Base-by-base conservation (phyloP, 768 basidiomycete species). In the Cystobasidium onofrii region DNA sequence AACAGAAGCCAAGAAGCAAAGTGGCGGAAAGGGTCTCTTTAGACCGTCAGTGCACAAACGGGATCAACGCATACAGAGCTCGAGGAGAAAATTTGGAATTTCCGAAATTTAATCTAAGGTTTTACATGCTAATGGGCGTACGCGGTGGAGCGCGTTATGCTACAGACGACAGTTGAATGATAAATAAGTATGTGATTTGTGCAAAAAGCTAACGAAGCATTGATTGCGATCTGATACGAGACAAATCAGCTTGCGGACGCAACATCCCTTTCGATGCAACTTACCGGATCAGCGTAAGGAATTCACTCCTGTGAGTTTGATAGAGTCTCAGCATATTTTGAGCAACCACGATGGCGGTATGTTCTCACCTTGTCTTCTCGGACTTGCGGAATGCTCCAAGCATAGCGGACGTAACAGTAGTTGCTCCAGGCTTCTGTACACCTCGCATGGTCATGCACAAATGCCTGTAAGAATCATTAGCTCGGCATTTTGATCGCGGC, bases 401-500 rank as follows among this genome's bases (percentile, higher is more conserved):
- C 96, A 99, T 99, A 78, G 93, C 95, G 4, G 91, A 93, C 6
- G 96, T 99, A 55, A 93, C 89, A 0, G 96, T 99, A 27, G 90
- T 87, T 7, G 95, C 86, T 29, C 96, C 96, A 1, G 95, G 95
- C 82, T 99, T 99, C 83, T 99, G 96, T 10, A 99, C 96, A 67
- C 96, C 96, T 75, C 96, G 89, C 95, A 98, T 98, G 1, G 95
- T 93, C 96, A 99, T 99, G 80, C 95, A 98, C 81, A 97, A 86
- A 82, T 98, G 95, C 27, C 92, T 94, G 79, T 17, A 3, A 17
- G 1, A 4, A 41, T 57, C 62, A 12, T 44, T 64, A 12, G 66
- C 67, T 23, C 18, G 25, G 62, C 57, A 75, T 50, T 9, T 20
- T 17, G 73, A 63, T 50, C n/a, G 60, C 60, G 39, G 39, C 6